A percentile compares a stretch with the other conserved stretches of the same genome.
These are phyloP conservation scores for Chenopodium suecicum DNA, from an alignment of 148 eudicot genomes.

Conservation along the genomic window DNA sequence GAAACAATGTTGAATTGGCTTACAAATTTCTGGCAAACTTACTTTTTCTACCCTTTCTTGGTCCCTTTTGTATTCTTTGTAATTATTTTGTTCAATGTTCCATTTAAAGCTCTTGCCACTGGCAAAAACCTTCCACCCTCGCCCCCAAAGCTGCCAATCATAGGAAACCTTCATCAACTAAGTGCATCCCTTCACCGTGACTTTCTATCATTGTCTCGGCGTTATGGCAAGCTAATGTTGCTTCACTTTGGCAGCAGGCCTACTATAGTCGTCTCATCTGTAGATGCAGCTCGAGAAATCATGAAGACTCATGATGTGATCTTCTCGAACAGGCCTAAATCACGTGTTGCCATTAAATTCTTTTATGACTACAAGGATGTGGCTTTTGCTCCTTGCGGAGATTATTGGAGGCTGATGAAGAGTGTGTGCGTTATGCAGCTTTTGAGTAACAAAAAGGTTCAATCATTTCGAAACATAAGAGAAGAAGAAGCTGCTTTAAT, in stretches of 20 bases:
- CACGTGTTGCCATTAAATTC: neutral
- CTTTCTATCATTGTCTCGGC: slow-evolving; percentile 25
- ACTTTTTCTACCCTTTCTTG: neutral
- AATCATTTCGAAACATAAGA: slow-evolving; percentile 21
- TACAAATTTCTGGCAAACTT: neutral
- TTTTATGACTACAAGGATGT: slow-evolving; percentile 30
- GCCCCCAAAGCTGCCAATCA: slow-evolving; percentile 39
- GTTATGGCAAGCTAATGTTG: slow-evolving; percentile 38
- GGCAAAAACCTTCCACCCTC: slow-evolving; percentile 27
- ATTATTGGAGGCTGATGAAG: slow-evolving; percentile 40
- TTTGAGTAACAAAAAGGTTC: slow-evolving; percentile 33
- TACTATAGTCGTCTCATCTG: slow-evolving; percentile 36
- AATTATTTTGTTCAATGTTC: slow-evolving; percentile 18
- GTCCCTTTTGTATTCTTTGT: neutral
- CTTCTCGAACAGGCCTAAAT: slow-evolving; percentile 31
- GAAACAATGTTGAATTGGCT: neutral
- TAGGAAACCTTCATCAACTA: slow-evolving; percentile 47
- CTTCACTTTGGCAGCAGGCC: slow-evolving; percentile 39
- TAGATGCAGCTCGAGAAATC: slow-evolving; percentile 32
- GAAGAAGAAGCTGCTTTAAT: slow-evolving; percentile 26
- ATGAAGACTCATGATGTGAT: slow-evolving; percentile 40
- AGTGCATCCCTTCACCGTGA: slow-evolving; percentile 32
- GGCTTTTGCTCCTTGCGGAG: slow-evolving; percentile 31
- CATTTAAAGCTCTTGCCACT: neutral
- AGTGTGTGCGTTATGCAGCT: slow-evolving; percentile 38